Evolutionary conservation across 768 basidiomycete species (phyloP).

Genomic region (Tylopilus intermedius): DNA sequence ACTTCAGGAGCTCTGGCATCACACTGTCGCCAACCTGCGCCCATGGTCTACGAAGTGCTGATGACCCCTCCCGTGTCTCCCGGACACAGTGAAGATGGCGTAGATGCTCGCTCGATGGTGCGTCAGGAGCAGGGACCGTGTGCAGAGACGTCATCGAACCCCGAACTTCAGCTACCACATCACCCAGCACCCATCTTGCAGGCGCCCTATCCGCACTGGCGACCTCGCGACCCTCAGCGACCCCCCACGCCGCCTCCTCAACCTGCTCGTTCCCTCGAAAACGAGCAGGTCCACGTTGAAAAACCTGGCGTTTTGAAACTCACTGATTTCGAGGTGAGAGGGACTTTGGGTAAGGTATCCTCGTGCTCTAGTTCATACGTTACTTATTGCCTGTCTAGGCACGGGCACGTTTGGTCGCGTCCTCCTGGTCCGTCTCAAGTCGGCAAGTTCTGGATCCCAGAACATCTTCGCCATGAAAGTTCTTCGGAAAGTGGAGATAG

Average conservation of each 20-base stretch:
- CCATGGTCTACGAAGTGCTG: conserved; percentile 51
- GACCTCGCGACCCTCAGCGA: neutral
- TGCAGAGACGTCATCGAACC: conserved; percentile 10
- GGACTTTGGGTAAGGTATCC: conserved; percentile 57
- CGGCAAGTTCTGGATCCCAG: conserved; percentile 39
- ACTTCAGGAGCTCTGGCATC: conserved; percentile 12
- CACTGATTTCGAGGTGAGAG: conserved; percentile 77
- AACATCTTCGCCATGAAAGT: conserved; percentile 85
- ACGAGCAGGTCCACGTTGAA: conserved; percentile 63
- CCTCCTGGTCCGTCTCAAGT: conserved; percentile 74
- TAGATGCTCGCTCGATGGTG: conserved; percentile 14
- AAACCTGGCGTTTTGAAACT: conserved; percentile 53
- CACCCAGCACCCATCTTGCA: conserved; percentile 4
- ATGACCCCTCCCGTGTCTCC: conserved; percentile 72
- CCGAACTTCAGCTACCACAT: conserved; percentile 6
- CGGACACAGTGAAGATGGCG: conserved; percentile 40
- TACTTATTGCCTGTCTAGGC: conserved; percentile 42
- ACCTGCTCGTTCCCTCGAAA: conserved; percentile 58
- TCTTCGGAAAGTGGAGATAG: conserved; percentile 78
- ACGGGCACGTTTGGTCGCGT: conserved; percentile 97
- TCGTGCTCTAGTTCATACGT: neutral
- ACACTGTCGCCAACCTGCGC: conserved; percentile 36
- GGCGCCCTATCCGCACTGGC: conserved; percentile 11
- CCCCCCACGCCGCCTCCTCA: conserved; percentile 27
- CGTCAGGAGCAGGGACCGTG: conserved; percentile 12